Percentiles rank a stretch among this genome's conserved stretches.
These are phyloP conservation scores for Rhizopogon roseolus DNA, from an alignment of 768 basidiomycete genomes.

Conservation along the genomic window DNA sequence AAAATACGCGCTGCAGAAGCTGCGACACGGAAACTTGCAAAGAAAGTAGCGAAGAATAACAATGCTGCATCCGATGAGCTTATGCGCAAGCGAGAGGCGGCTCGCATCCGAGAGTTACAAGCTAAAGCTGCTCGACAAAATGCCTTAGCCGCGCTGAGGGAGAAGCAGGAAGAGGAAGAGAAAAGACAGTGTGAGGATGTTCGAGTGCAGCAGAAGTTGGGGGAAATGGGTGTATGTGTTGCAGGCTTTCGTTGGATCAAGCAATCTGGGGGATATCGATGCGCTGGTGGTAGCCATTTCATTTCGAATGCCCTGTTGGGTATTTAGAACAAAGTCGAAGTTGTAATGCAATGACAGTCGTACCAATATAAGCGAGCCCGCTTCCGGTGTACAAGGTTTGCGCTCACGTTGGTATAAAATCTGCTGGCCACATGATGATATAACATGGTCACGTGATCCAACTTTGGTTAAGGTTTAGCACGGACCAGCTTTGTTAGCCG, in stretches of 20 bases:
- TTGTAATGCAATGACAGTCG: background rate
- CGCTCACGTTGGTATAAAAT: no score
- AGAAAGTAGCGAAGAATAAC: constrained; percentile 12
- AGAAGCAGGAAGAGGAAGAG: constrained; percentile 35
- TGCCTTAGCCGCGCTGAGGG: constrained; percentile 22
- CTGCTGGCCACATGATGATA: no score
- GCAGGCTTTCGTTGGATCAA: constrained; percentile 39
- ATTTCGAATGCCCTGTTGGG: constrained; percentile 24
- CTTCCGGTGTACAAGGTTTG: no score
- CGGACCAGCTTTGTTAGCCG: no score
- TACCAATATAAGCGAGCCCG: no score
- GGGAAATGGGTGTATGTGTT: constrained; percentile 43
- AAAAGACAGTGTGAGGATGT: constrained; percentile 15
- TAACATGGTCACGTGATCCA: no score
- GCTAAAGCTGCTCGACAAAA: constrained; percentile 19
- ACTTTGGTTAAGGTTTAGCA: no score
- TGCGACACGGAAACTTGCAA: constrained; percentile 7
- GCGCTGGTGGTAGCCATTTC: constrained; percentile 37
- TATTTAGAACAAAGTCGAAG: background rate
- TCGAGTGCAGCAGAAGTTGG: constrained; percentile 35
- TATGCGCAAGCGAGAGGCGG: constrained; percentile 31
- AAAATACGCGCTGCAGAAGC: constrained; percentile 7
- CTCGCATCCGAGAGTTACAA: constrained; percentile 21
- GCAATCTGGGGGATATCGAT: constrained; percentile 32
- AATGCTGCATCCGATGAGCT: constrained; percentile 73